Evolutionary conservation across 331 rosid genomes (phyloP).

Genomic region (Quercus tomentella): DNA sequence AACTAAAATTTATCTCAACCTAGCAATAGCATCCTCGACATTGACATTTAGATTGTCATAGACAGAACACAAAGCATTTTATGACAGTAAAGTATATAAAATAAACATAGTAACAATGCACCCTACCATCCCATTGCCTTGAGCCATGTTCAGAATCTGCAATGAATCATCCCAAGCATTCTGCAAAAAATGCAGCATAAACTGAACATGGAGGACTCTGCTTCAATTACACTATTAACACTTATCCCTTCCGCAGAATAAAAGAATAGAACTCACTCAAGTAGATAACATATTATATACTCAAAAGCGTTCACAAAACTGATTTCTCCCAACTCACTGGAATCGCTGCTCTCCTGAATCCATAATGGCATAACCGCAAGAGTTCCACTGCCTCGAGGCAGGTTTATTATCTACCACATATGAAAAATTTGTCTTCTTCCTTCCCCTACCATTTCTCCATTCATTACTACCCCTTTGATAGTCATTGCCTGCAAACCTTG

Average conservation of each 20-base stretch:
- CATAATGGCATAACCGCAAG: conserved; percentile 8
- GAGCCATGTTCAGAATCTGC: neutral
- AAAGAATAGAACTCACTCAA: neutral
- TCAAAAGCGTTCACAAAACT: conserved; percentile 18
- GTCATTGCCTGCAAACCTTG: conserved; percentile 30
- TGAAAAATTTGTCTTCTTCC: conserved; percentile 28
- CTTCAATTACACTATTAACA: neutral
- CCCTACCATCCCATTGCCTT: neutral
- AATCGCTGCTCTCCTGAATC: conserved; percentile 18
- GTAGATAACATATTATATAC: neutral
- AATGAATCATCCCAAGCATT: neutral
- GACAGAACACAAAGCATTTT: neutral
- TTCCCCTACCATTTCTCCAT: conserved; percentile 40
- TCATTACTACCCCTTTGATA: conserved; percentile 35
- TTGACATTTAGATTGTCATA: neutral
- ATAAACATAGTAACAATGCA: neutral
- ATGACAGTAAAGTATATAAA: neutral
- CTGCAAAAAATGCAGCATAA: neutral
- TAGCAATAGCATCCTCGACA: neutral
- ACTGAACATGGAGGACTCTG: neutral
- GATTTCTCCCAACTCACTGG: conserved; percentile 27
- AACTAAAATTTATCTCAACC: neutral
- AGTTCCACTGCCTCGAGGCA: conserved; percentile 20
- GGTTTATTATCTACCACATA: conserved; percentile 16
- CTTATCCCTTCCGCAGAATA: neutral